Conservation (phyloP, 1,139 yeast species). For the Ogataea hybrid region DNA sequence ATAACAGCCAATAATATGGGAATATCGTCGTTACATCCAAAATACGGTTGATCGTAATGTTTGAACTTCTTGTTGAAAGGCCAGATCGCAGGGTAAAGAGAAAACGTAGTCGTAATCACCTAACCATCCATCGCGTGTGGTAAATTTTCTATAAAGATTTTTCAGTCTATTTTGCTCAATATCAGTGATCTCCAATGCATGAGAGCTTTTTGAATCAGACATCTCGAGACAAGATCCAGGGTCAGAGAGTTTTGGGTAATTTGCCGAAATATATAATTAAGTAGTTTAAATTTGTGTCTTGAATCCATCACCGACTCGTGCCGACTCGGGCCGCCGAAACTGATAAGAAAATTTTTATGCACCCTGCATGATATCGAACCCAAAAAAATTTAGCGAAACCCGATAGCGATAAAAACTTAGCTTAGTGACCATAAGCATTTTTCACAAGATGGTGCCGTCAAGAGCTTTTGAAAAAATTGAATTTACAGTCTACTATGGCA, state of each 20-base stretch:
- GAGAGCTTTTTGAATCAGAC: too few relatives aligned
- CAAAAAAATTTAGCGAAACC: background rate
- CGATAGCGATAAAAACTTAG: too few relatives aligned
- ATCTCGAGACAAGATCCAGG: background rate
- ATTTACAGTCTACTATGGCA: constrained; percentile 42
- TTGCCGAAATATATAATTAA: too few relatives aligned
- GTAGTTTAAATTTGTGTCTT: background rate
- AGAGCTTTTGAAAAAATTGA: constrained; percentile 4
- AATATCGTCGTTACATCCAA: constrained; percentile 17
- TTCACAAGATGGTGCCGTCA: background rate
- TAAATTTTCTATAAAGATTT: constrained; percentile 19
- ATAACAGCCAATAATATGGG: constrained; percentile 17
- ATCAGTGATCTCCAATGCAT: too few relatives aligned
- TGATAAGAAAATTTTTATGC: background rate
- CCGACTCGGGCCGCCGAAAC: constrained; percentile 5
- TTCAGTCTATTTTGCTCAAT: too few relatives aligned
- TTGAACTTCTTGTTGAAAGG: constrained; percentile 49
- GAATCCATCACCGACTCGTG: constrained; percentile 1
- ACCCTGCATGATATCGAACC: background rate
- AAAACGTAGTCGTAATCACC: constrained; percentile 78
- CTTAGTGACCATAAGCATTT: too few relatives aligned
- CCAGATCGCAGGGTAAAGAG: constrained; percentile 62
- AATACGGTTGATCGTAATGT: constrained; percentile 17
- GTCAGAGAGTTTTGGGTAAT: background rate
- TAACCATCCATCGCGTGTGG: constrained; percentile 67